Evolutionary conservation across 2,329 filamentous ascomycete genomes (phyloP).

Genomic region (Penicillium concentricum): DNA sequence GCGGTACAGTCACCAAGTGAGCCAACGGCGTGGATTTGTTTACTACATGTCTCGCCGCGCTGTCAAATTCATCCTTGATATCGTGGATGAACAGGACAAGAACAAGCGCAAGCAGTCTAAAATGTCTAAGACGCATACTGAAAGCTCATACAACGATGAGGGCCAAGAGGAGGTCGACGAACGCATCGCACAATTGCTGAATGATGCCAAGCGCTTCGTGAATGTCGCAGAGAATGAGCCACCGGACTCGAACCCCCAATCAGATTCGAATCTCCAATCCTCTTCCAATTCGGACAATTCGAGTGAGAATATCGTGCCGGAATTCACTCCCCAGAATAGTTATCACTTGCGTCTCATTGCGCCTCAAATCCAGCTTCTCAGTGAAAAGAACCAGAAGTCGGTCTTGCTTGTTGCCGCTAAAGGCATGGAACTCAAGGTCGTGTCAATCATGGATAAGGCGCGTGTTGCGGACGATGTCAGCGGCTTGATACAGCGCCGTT

Average conservation of each 20-base stretch:
- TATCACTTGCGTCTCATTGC: conserved; percentile 95
- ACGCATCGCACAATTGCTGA: conserved; percentile 79
- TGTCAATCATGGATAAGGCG: conserved; percentile 97
- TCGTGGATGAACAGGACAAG: conserved; percentile 89
- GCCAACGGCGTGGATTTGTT: conserved; percentile 90
- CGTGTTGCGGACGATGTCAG: conserved; percentile 89
- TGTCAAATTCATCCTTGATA: conserved; percentile 96
- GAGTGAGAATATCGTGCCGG: conserved; percentile 74
- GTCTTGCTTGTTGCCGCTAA: conserved; percentile 97
- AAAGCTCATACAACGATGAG: conserved; percentile 50
- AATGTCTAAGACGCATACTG: conserved; percentile 29
- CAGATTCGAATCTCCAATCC: conserved; percentile 38
- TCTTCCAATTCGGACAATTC: conserved; percentile 51
- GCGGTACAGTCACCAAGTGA: conserved; percentile 95
- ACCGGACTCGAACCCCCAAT: conserved; percentile 43
- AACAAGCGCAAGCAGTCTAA: conserved; percentile 53
- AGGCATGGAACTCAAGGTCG: conserved; percentile 95
- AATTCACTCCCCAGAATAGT: conserved; percentile 87
- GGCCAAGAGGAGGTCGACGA: conserved; percentile 71
- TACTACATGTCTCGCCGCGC: conserved; percentile 96
- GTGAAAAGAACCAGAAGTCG: conserved; percentile 95
- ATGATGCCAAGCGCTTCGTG: conserved; percentile 80
- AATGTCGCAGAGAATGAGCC: conserved; percentile 62
- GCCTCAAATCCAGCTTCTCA: conserved; percentile 96
- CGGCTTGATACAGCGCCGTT: conserved; percentile 89